Evolutionary conservation across 2,329 filamentous ascomycete genomes (phyloP), one percentile per base, ranked within the genome.

Genomic region (Monosporascus cannonballus): DNA sequence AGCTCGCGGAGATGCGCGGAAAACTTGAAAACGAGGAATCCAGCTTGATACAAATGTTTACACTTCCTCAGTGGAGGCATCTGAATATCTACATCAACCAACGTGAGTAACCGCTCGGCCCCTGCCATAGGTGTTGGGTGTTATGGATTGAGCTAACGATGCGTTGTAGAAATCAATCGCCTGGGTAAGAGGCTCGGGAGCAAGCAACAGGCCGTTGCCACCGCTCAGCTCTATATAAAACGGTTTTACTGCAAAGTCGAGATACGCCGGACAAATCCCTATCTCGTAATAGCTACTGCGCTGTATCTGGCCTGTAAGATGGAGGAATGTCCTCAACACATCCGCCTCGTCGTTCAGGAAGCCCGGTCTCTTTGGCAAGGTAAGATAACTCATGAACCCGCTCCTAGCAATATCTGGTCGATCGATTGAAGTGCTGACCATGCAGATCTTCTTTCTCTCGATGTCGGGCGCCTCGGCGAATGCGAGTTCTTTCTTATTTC

Each of bases 301-400:
- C 80, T 97, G 55, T 99, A 99, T 69, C 77, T 99, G 37, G 92
- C 94, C 20, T 96, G 91, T 75, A 99, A 99, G 73, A 96, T 96
- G 84, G 94, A 99, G 70, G 94, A 99, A 70, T 92, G 86, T 49
- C 94, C 94, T 3, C 93, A 97, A 69, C 94, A 99, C 69, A 97
- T 99, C 64, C 84, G 94, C 30, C 81, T 96, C 58, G 86, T 99
- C 54, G 86, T 94, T 11, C 86, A 84, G 47, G 94, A 99, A 69
- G 90, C 92, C 3, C 85, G 90, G 36, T 83, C 87, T 53, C 79
- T 95, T 54, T 96, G 90, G 90, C 86, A 89, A 63, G 81, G 83
- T 83, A 74, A 22, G n/a, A 46, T 34, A 20, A 18, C 6, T n/a
- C 4, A 45, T 22, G 3, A 34, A 14, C 14, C 15, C 8, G 27